A percentile compares a stretch with the other conserved stretches of the same genome.
Conservation (phyloP, 192 early-diverging fungal genomes). For the Entomortierella chlamydospora region DNA sequence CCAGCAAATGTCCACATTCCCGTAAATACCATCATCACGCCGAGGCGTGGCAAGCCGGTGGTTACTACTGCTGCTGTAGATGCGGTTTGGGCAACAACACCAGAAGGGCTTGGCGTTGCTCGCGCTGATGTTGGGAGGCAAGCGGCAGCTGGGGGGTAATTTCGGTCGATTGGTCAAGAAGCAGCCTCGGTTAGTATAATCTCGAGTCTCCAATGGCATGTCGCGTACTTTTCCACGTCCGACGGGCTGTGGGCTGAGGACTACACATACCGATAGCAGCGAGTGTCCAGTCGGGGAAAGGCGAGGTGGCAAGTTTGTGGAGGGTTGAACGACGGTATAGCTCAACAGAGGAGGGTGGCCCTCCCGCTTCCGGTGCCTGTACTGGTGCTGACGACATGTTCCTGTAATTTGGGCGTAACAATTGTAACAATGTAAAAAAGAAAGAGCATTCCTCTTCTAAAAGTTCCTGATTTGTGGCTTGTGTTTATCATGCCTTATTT, state of each 20-base stretch:
- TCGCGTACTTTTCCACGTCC: too few relatives aligned
- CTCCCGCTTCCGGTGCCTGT: background rate
- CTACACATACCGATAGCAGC: conserved; percentile 38
- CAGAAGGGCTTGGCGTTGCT: background rate
- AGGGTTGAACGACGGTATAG: conserved; percentile 36
- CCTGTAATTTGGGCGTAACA: background rate
- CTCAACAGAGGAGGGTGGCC: conserved; percentile 8
- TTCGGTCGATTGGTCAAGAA: too few relatives aligned
- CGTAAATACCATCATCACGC: conserved; percentile 42
- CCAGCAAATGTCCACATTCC: conserved; percentile 38
- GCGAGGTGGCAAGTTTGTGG: conserved; percentile 27
- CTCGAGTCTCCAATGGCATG: background rate
- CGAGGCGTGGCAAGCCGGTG: conserved; percentile 38
- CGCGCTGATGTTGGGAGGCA: too few relatives aligned
- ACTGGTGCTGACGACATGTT: background rate
- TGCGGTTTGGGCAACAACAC: conserved; percentile 14
- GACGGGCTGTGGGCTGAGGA: too few relatives aligned
- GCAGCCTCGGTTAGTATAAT: background rate
- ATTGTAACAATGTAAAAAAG: too few relatives aligned
- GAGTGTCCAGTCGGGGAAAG: conserved; percentile 48
- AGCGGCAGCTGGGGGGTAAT: background rate
- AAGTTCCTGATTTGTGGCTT: too few relatives aligned
- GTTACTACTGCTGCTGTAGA: conserved; percentile 16
- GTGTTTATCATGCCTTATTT: too few relatives aligned
- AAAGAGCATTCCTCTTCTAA: background rate